Evolutionary conservation across 2,329 filamentous ascomycete genomes (phyloP).

Genomic region (Fusarium bactridioides): DNA sequence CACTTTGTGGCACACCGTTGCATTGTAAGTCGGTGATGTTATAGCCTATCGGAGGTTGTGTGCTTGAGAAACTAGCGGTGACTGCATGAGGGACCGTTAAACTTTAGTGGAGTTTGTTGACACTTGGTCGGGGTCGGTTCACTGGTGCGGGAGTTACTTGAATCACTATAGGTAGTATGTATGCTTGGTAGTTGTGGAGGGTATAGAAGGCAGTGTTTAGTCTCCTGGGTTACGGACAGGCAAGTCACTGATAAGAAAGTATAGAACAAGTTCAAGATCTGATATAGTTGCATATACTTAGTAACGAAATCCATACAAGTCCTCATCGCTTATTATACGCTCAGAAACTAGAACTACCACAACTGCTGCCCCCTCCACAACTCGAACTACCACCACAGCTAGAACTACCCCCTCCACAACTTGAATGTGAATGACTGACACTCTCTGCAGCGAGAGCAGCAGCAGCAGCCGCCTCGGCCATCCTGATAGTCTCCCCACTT

Average conservation of each 20-base stretch:
- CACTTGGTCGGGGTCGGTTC: neutral
- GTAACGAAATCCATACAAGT: neutral
- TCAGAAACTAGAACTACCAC: conserved; percentile 1
- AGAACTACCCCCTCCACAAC: conserved; percentile 20
- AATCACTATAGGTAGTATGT: neutral
- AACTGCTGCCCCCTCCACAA: conserved; percentile 7
- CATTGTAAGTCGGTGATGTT: neutral
- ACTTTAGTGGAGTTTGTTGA: neutral
- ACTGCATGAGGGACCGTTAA: neutral
- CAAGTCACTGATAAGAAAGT: neutral
- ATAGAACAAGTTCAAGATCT: neutral
- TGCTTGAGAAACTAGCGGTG: neutral
- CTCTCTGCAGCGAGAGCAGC: neutral
- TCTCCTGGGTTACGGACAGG: neutral
- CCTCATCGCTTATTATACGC: neutral
- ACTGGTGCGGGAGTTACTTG: neutral
- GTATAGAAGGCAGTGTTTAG: neutral
- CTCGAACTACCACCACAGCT: conserved; percentile 18
- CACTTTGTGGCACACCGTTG: neutral
- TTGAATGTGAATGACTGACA: conserved; percentile 1
- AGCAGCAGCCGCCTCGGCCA: conserved; percentile 8
- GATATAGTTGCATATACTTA: neutral
- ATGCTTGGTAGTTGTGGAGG: neutral
- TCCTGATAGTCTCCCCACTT: conserved; percentile 19
- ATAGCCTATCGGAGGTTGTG: neutral